phyloP scores from a whole-genome alignment of 140 eudicot species.

The Anethum foeniculum region DNA sequence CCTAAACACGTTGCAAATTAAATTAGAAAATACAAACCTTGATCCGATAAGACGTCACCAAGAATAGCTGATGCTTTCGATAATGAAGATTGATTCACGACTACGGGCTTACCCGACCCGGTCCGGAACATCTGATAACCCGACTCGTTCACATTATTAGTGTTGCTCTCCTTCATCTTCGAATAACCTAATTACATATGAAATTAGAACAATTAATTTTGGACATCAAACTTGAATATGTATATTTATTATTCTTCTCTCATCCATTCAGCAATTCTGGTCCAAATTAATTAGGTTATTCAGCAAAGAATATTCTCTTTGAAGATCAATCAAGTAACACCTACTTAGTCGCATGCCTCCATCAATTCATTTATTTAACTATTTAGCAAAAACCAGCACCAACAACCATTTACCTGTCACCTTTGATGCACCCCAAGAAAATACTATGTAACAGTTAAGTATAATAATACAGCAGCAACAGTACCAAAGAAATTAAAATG shows the following conservation, averaged over 20 bases:
- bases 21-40: not conserved
- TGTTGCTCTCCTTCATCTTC: conserved; percentile 25
- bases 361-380: not conserved
- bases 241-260: not conserved
- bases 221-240: not conserved
- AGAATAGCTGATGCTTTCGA: conserved; percentile 41
- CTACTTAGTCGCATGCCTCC: not conserved
- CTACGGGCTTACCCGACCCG: conserved; percentile 49
- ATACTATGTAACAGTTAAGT: not conserved
- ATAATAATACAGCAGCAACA: not conserved
- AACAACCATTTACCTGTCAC: not conserved
- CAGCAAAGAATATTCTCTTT: not conserved
- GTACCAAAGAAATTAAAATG: not conserved
- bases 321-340: not conserved
- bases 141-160: conserved; percentile 14
- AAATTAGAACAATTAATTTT: not conserved
- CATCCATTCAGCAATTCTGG: not conserved
- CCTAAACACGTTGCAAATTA: not conserved
- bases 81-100: conserved; percentile 38
- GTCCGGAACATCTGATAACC: conserved; percentile 33
- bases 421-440: not conserved
- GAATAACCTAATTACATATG: conserved; percentile 33
- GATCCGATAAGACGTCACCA: conserved; percentile 19
- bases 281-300: too few relatives aligned
- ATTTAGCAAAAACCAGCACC: too few relatives aligned